Conservation (phyloP, 345 rosid species). For the Citropsis articulata region DNA sequence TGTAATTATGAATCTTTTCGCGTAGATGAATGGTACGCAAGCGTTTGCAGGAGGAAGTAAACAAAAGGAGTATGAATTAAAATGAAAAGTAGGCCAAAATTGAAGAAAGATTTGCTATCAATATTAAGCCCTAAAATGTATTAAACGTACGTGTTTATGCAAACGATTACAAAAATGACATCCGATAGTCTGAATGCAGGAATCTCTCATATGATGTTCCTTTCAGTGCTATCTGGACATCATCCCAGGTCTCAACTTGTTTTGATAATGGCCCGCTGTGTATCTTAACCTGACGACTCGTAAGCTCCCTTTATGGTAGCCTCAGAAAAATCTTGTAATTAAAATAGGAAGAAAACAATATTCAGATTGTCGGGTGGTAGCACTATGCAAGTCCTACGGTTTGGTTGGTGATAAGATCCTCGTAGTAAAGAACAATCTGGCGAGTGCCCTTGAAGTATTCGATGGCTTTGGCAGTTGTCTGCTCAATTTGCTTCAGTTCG, state of each 20-base stretch:
- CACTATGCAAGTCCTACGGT: conserved; percentile 13
- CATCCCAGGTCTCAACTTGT: conserved; percentile 30
- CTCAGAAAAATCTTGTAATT: not conserved
- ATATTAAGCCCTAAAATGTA: no score
- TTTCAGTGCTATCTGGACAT: conserved; percentile 19
- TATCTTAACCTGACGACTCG: conserved; percentile 38
- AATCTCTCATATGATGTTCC: conserved; percentile 29
- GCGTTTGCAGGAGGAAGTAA: not conserved
- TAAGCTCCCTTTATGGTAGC: conserved; percentile 31
- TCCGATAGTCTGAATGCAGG: conserved; percentile 18
- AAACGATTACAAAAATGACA: not conserved
- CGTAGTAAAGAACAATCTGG: conserved; percentile 35
- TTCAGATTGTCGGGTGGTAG: not conserved
- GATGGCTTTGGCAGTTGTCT: conserved; percentile 25
- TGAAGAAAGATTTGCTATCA: not conserved
- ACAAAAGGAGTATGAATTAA: not conserved
- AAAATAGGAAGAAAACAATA: not conserved
- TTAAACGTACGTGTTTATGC: no score
- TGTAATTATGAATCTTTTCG: not conserved
- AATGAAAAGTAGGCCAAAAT: not conserved
- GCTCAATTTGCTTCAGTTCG: conserved; percentile 29
- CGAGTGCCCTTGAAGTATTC: conserved; percentile 36
- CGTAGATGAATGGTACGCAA: not conserved
- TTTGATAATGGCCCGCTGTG: conserved; percentile 24
- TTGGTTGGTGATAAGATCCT: conserved; percentile 33